These are phyloP conservation scores for Fusarium illudens DNA, from an alignment of 2,329 filamentous ascomycete genomes.

Conservation along the genomic window DNA sequence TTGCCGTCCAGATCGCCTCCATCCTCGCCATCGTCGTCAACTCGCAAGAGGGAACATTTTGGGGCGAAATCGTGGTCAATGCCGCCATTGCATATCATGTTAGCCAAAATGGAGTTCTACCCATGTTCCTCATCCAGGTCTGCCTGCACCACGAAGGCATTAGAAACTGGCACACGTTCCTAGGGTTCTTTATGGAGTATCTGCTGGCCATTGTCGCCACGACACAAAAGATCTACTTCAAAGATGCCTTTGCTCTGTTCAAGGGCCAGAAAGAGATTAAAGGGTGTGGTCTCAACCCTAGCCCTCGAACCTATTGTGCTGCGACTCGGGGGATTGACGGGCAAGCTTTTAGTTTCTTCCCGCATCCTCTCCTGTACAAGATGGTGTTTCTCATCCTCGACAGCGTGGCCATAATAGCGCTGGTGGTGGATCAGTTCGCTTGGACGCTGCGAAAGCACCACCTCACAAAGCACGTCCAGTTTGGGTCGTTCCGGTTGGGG, in stretches of 20 bases:
- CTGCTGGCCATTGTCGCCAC: constrained; percentile 50
- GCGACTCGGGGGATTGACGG: constrained; percentile 47
- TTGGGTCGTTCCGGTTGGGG: constrained; percentile 46
- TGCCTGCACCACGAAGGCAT: constrained; percentile 52
- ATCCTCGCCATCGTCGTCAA: constrained; percentile 53
- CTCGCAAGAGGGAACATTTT: constrained; percentile 51
- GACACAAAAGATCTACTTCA: constrained; percentile 48
- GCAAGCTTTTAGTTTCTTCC: constrained; percentile 48
- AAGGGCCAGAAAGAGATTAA: constrained; percentile 44
- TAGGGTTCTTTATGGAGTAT: constrained; percentile 52
- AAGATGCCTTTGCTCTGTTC: constrained; percentile 48
- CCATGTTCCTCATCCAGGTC: constrained; percentile 51
- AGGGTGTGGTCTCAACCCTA: constrained; percentile 49
- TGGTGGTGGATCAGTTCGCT: constrained; percentile 47
- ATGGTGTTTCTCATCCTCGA: constrained; percentile 50
- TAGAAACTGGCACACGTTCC: constrained; percentile 52
- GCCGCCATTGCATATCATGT: constrained; percentile 50
- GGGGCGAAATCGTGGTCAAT: constrained; percentile 52
- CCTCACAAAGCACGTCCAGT: constrained; percentile 43
- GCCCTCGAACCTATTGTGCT: constrained; percentile 50
- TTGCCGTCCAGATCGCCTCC: constrained; percentile 51
- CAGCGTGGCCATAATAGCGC: constrained; percentile 47
- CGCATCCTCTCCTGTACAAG: constrained; percentile 50
- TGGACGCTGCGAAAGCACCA: constrained; percentile 50
- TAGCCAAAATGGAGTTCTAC: constrained; percentile 49